Evolutionary conservation across 257 asterid genomes (phyloP).

Genomic region (Paraleonurus japonicus): DNA sequence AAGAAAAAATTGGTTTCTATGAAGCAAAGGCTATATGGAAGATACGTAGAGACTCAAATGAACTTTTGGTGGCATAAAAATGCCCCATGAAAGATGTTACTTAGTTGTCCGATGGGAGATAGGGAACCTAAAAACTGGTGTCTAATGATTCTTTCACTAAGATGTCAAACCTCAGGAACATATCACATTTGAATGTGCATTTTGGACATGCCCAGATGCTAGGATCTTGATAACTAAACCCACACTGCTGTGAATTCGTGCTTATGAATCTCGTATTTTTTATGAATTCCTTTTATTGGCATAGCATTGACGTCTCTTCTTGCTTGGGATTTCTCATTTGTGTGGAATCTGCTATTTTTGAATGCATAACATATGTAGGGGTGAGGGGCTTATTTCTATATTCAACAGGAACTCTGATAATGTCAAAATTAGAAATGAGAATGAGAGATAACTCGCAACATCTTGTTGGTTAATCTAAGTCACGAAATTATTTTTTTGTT

Average conservation of each 20-base stretch:
- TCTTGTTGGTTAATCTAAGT: conserved; percentile 18
- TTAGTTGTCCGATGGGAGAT: background rate
- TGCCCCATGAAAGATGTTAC: background rate
- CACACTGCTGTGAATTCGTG: background rate
- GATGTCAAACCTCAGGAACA: background rate
- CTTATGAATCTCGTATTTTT: background rate
- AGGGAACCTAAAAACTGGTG: background rate
- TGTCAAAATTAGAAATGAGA: background rate
- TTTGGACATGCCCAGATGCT: background rate
- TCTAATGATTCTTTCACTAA: background rate
- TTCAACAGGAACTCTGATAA: background rate
- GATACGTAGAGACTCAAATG: background rate
- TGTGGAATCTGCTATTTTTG: conserved; percentile 14
- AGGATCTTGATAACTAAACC: background rate
- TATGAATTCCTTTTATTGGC: background rate
- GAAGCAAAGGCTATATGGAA: background rate
- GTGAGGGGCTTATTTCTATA: background rate
- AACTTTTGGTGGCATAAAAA: background rate
- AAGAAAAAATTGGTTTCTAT: background rate
- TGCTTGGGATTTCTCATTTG: background rate
- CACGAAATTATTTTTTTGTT: background rate
- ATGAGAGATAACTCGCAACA: conserved; percentile 14
- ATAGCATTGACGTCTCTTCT: background rate
- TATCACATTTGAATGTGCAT: conserved; percentile 6
- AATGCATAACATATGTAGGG: background rate